These are phyloP conservation scores for Aspergillaceae sp. DNA, from an alignment of 2,329 filamentous ascomycete species.

Conservation along the genomic window DNA sequence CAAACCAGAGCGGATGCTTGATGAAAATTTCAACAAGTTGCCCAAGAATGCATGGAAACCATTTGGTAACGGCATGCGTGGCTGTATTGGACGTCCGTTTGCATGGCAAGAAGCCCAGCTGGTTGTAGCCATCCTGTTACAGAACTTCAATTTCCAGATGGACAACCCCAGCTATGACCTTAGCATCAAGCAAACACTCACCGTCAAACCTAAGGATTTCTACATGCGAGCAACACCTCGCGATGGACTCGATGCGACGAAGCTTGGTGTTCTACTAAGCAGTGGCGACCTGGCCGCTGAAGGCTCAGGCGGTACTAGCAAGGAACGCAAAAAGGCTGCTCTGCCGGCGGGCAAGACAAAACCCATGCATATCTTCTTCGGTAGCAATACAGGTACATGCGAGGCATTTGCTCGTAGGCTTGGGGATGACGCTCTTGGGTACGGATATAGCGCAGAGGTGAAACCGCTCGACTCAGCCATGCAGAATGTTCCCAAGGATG, in stretches of 20 bases:
- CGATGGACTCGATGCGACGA: slow-evolving; percentile 38
- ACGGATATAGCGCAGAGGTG: slow-evolving; percentile 53
- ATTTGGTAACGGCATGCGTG: slow-evolving; percentile 63
- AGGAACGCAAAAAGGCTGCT: slow-evolving; percentile 13
- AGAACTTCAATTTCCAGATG: slow-evolving; percentile 61
- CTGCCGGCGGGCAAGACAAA: slow-evolving; percentile 22
- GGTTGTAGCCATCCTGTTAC: slow-evolving; percentile 54
- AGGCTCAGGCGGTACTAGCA: slow-evolving; percentile 4
- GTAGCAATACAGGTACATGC: slow-evolving; percentile 67
- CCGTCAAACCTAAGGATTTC: slow-evolving; percentile 47
- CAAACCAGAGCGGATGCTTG: slow-evolving; percentile 62
- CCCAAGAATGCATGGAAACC: slow-evolving; percentile 61
- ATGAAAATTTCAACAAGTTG: slow-evolving; percentile 58
- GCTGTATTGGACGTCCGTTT: slow-evolving; percentile 64
- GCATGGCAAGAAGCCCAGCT: slow-evolving; percentile 65
- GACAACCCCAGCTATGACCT: slow-evolving; percentile 46
- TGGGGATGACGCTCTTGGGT: slow-evolving; percentile 48
- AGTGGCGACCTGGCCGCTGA: slow-evolving; percentile 7
- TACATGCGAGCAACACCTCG: slow-evolving; percentile 52
- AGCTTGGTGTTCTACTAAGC: slow-evolving; percentile 32
- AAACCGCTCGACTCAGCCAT: slow-evolving; percentile 55
- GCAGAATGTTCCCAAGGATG: slow-evolving; percentile 50
- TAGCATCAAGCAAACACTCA: slow-evolving; percentile 31
- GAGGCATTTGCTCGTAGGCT: slow-evolving; percentile 59
- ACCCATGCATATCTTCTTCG: slow-evolving; percentile 60